Conservation (phyloP, 73 alveolate genomes). For the Paramecium pentaurelia region DNA sequence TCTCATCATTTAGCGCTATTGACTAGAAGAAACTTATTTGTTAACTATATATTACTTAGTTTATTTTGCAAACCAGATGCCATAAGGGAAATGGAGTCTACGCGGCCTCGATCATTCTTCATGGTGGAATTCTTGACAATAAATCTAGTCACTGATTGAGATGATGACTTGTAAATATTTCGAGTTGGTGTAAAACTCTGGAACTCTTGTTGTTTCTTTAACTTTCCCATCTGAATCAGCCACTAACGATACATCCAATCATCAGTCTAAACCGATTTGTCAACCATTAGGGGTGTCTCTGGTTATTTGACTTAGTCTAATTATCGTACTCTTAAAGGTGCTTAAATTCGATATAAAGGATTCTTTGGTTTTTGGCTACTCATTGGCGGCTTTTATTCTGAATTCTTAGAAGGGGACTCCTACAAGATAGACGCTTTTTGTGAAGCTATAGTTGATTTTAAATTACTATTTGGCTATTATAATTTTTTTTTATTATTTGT, state of each 20-base stretch:
- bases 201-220: slow-evolving; percentile 20
- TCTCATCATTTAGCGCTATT: slow-evolving; percentile 35
- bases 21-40: slow-evolving; percentile 33
- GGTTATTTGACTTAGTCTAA: slow-evolving; percentile 3
- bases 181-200: slow-evolving; percentile 19
- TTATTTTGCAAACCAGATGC: slow-evolving; percentile 37
- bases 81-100: slow-evolving; percentile 41
- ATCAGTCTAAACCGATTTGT: slow-evolving; percentile 14
- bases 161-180: slow-evolving; percentile 41
- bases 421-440: neutral
- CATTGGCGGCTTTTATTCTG: slow-evolving; percentile 25
- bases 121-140: slow-evolving; percentile 33
- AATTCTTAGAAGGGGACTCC: neutral
- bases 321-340: slow-evolving; percentile 26
- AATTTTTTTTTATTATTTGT: neutral
- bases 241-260: slow-evolving; percentile 47
- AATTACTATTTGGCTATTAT: neutral
- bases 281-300: slow-evolving; percentile 26
- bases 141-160: slow-evolving; percentile 50
- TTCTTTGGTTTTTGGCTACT: slow-evolving; percentile 34
- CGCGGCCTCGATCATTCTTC: slow-evolving; percentile 37
- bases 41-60: neutral
- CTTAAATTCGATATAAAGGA: slow-evolving; percentile 38
- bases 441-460: neutral
- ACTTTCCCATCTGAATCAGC: slow-evolving; percentile 42